Base-by-base conservation (phyloP, 108 stramenopile species). In the Cyclotella baltica region DNA sequence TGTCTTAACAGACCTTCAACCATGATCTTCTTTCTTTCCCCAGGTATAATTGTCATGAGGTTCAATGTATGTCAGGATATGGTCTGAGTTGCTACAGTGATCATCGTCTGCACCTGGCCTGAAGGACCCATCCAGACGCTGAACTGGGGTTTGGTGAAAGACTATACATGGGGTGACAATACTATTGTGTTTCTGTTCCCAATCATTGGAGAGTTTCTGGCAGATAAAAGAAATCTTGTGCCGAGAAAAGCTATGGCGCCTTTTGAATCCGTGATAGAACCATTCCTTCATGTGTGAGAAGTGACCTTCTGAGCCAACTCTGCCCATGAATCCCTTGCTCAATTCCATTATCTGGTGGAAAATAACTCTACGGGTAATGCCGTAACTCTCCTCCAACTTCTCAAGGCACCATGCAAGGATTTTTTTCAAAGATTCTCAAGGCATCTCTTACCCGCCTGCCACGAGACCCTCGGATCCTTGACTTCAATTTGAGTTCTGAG, bases 191-290 rank as follows among this genome's bases (percentile, higher is more conserved):
- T 38, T 38, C 33, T 62, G 30, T 33, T 64, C 19, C 73, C 73
- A 75, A 55, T 57, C 47, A 18, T 25, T 3, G 1, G 73, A 48
- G 25, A 75, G 73, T 37, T 75, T 73, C 31, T 67, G 73, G 8
- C 65, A 50, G 40, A 57, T 36, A 13, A 34, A 33, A 37, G 73
- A 4, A 52, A 75, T 62, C 28, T 57, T 65, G 1, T 53, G 8
- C 23, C 27, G 8, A 31, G 73, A 75, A 1, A 75, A 46, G 4
- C 63, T 64, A 27, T 27, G 0, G 2, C 48, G 3, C 36, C 1
- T 36, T 1, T n/a, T 34, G 55, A 75, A 75, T 16, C 73, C 55
- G 65, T 52, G 25, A 38, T 65, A 75, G 73, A 65, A 75, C 73
- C 73, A 75, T 4, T 67, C n/a, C 25, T 75, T 75, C 73, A 75